Evolutionary conservation across 1,284 basidiomycete genomes (phyloP), one percentile per base, ranked within the genome.

Genomic region (Moesziomyces sp.): DNA sequence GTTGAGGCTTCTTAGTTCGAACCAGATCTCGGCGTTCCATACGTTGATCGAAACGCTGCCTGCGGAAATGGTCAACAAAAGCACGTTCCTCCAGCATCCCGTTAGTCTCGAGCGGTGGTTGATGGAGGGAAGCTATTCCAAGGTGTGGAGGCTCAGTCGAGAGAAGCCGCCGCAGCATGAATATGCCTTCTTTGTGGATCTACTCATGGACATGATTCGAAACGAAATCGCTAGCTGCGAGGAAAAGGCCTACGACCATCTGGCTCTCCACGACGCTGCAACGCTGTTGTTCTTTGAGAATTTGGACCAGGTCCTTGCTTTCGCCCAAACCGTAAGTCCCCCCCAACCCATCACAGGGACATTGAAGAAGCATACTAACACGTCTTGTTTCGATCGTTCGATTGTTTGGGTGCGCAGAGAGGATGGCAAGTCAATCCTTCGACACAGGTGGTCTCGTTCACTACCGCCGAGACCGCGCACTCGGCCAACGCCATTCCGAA

Each of bases 81-180:
- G 70, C 35, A 64, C 58, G 3, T 84, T 73, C 59, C 56, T 84
- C 40, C 79, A 83, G 44, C 75, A 83, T 62, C 81, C 84, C 38
- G 79, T 84, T 11, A 75, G 85, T 69, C 76, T 86, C 62, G 97
- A 99, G 85, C 88, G 93, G 52, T 98, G 95, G 93, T 88, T 99
- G 63, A 99, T 99, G 96, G 97, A 99, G 85, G 96, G 96, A 40
- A 92, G 91, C 80, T 99, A 99, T 85, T 94, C 93, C 85, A 97
- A 97, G 85, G 95, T 99, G 4, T 99, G 96, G 93, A 90, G 92
- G 75, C 94, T 95, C 45, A 59, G 56, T 24, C 89, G 94, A 75
- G 91, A 93, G 73, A 90, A 94, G 78, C 93, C 75, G 23, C 69
- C 83, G 1, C 73, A 74, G 38, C 91, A 92, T 66, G 94, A 96